Evolutionary conservation across 805 yeast genomes (phyloP), one percentile per base, ranked within the genome.

Genomic region (Metschnikowia aberdeeniae): DNA sequence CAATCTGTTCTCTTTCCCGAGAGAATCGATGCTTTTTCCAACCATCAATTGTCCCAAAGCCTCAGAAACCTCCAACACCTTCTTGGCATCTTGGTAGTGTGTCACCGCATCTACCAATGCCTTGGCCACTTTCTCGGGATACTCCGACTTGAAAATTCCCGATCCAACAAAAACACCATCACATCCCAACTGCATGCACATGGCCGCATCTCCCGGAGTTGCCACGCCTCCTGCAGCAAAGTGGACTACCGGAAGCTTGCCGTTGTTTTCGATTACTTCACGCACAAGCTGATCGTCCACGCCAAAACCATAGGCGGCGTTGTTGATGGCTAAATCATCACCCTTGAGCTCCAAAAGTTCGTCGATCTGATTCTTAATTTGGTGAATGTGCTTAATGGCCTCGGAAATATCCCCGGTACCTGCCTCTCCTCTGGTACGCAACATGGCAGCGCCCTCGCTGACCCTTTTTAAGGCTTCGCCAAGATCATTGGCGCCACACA

Each of bases 181-280:
- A 57, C 85, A 80, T 12, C 89, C 89, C 50, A 82, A 66, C 59
- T 82, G 84, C 89, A 86, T 86, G 64, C 87, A 80, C 52, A 86
- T 67, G 17, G 93, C 93, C 22, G 95, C 95, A 63, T 86, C 95
- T 8, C 90, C 82, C 29, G 95, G 95, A 9, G 95, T 84, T 7
- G 93, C 93, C 42, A 86, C 84, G 47, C 95, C 95, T 35, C 95
- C 95, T 26, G 93, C 93, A 33, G 93, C 92, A 60, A 86, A 86
- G 69, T 84, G 85, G 44, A 86, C 93, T 35, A 86, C 95, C 1
- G 90, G 90, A 50, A 86, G 72, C 57, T 80, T 78, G 29, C 87
- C 87, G 9, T 67, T 63, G 51, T 70, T 68, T 36, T 72, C 73
- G 42, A 80, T 69, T 50, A 76, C 66, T 37, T 73, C 66, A 51